These are phyloP conservation scores for Cladosporium colombiae DNA, from an alignment of 2,329 filamentous ascomycete species.

Conservation along the genomic window DNA sequence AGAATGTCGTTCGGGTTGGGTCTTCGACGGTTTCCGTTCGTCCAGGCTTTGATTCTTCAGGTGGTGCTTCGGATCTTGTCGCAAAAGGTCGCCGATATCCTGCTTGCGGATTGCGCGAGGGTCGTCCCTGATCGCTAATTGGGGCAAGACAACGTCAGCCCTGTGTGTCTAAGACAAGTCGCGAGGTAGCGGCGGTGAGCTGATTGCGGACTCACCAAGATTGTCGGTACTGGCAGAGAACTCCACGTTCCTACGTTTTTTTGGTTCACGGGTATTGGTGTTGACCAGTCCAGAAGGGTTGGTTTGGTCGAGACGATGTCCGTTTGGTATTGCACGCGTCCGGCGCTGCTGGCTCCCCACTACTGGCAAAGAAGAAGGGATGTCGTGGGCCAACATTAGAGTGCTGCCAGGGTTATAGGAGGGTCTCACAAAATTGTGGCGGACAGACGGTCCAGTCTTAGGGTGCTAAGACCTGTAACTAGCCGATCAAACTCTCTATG, in stretches of 20 bases:
- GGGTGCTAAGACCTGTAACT: conserved; percentile 18
- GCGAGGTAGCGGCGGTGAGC: conserved; percentile 16
- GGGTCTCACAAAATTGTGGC: conserved; percentile 20
- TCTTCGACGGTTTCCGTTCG: not conserved
- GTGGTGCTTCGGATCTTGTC: conserved; percentile 13
- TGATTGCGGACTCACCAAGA: conserved; percentile 6
- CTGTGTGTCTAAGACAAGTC: conserved; percentile 16
- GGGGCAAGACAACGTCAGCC: conserved; percentile 17
- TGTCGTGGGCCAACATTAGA: conserved; percentile 20
- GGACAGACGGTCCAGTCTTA: conserved; percentile 14
- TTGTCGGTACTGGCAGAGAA: conserved; percentile 17
- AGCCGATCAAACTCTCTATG: conserved; percentile 18
- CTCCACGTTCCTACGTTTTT: conserved; percentile 16
- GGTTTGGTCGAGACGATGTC: not conserved
- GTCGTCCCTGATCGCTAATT: conserved; percentile 17
- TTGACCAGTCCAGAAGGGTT: conserved; percentile 2
- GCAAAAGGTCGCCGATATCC: conserved; percentile 14
- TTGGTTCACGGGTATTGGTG: not conserved
- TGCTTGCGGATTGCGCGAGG: conserved; percentile 15
- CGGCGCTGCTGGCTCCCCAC: conserved; percentile 18
- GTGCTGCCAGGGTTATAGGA: conserved; percentile 18
- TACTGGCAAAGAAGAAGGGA: conserved; percentile 17
- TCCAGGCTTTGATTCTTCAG: conserved; percentile 13
- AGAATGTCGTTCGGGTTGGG: not conserved
- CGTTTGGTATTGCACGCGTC: conserved; percentile 12